These are phyloP conservation scores for Candida yuanshanica DNA, from an alignment of 805 yeast species.

Conservation along the genomic window DNA sequence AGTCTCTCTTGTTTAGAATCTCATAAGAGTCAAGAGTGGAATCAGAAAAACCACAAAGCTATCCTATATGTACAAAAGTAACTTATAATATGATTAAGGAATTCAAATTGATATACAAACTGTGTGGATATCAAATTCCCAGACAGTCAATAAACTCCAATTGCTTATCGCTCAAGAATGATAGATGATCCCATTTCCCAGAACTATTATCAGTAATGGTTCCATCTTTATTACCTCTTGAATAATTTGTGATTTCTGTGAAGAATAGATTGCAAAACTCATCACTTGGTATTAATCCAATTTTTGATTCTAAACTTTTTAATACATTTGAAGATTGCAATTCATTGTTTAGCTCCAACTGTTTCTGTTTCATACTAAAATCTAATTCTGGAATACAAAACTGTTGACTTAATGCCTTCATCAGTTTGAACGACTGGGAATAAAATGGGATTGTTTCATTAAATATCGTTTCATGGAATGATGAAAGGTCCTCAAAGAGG, in stretches of 20 bases:
- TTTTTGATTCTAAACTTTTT: conserved; percentile 13
- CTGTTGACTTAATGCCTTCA: conserved; percentile 10
- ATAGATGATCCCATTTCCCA: conserved; percentile 8
- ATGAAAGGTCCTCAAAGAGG: conserved; percentile 7
- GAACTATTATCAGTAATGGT: neutral
- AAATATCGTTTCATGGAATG: conserved; percentile 8
- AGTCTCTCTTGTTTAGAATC: no score
- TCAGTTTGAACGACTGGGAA: neutral
- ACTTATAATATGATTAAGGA: no score
- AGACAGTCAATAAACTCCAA: conserved; percentile 10
- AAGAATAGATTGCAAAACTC: conserved; percentile 19
- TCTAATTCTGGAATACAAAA: conserved; percentile 1
- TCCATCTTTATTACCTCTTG: conserved; percentile 3
- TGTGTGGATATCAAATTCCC: conserved; percentile 9
- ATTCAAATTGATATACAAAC: no score
- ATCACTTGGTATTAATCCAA: conserved; percentile 18
- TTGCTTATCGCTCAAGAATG: conserved; percentile 7
- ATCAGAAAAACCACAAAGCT: no score
- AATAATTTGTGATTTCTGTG: conserved; percentile 11
- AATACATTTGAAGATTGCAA: conserved; percentile 15
- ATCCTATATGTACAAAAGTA: no score
- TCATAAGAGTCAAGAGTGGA: no score
- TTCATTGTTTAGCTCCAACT: conserved; percentile 7
- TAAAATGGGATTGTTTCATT: conserved; percentile 17
- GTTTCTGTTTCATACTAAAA: conserved; percentile 4